Evolutionary conservation across 2,329 filamentous ascomycete species (phyloP).

Genomic region (Arthroderma sp.): DNA sequence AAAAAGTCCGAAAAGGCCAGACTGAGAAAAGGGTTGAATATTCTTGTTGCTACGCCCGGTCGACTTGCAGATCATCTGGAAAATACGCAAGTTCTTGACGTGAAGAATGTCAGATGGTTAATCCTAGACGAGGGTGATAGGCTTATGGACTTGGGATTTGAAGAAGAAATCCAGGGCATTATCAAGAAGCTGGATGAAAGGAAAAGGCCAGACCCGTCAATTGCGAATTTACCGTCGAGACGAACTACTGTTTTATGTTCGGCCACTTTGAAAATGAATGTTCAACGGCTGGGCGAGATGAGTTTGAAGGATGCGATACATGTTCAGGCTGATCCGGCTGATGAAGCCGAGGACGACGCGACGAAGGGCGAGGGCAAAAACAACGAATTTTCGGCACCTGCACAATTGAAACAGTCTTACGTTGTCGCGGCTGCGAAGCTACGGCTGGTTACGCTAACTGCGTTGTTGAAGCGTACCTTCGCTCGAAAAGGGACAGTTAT

Average conservation of each 20-base stretch:
- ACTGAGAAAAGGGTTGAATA: constrained; percentile 85
- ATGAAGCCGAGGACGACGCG: constrained; percentile 39
- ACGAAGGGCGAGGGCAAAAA: constrained; percentile 37
- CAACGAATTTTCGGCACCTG: constrained; percentile 62
- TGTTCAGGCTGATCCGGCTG: constrained; percentile 54
- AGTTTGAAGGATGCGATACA: constrained; percentile 86
- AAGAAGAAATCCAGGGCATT: constrained; percentile 81
- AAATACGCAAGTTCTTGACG: constrained; percentile 77
- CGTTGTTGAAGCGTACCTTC: constrained; percentile 75
- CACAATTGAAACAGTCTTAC: constrained; percentile 88
- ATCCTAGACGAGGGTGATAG: constrained; percentile 92
- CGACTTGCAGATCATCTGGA: constrained; percentile 82
- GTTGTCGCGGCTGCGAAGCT: constrained; percentile 79
- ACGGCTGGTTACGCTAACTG: constrained; percentile 73
- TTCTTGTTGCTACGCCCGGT: constrained; percentile 87
- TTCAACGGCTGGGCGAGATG: constrained; percentile 85
- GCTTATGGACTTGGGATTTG: constrained; percentile 97
- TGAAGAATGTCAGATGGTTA: constrained; percentile 83
- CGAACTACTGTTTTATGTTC: constrained; percentile 85
- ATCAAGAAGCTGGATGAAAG: constrained; percentile 63
- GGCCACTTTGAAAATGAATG: constrained; percentile 95
- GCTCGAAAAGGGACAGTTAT: constrained; percentile 79
- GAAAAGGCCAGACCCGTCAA: constrained; percentile 43
- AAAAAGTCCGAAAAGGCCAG: constrained; percentile 83
- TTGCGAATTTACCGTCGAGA: constrained; percentile 54